A percentile compares a stretch with the other conserved stretches of the same genome.
These are phyloP conservation scores for Daedalea quercina DNA, from an alignment of 768 basidiomycete species.

Conservation along the genomic window DNA sequence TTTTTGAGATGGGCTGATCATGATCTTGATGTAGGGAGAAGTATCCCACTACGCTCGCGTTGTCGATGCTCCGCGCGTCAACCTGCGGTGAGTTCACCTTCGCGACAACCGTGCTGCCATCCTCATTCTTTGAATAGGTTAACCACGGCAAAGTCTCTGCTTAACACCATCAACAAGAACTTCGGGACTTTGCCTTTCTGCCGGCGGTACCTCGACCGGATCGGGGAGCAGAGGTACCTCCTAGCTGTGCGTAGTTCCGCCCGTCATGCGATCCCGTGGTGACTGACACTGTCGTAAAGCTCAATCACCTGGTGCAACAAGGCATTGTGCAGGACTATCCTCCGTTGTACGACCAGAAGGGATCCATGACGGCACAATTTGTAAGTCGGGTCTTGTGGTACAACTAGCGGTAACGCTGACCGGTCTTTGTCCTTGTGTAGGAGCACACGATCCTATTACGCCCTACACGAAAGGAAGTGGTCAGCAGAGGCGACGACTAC, in stretches of 20 bases:
- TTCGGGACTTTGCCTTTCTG: slow-evolving; percentile 97
- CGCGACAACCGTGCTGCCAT: background rate
- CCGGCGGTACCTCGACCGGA: slow-evolving; percentile 88
- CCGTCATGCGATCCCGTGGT: background rate
- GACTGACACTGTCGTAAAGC: slow-evolving; percentile 32
- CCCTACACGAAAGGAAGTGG: slow-evolving; percentile 79
- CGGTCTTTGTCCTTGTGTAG: slow-evolving; percentile 28
- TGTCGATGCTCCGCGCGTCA: slow-evolving; percentile 61
- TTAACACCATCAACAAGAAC: slow-evolving; percentile 83
- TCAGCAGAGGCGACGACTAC: slow-evolving; percentile 82
- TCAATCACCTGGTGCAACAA: slow-evolving; percentile 85
- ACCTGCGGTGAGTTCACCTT: slow-evolving; percentile 52
- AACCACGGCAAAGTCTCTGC: slow-evolving; percentile 76
- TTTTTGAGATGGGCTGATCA: background rate
- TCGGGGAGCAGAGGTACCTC: slow-evolving; percentile 89
- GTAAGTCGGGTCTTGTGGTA: slow-evolving; percentile 29
- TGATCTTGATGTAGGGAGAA: slow-evolving; percentile 54
- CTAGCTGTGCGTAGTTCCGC: slow-evolving; percentile 56
- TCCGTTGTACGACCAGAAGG: slow-evolving; percentile 79
- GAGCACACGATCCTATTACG: slow-evolving; percentile 84
- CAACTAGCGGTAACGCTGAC: background rate
- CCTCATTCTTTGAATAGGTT: slow-evolving; percentile 38
- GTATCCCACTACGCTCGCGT: slow-evolving; percentile 88
- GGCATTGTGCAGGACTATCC: slow-evolving; percentile 91
- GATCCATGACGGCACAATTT: slow-evolving; percentile 92